Conservation (phyloP, 2,329 filamentous ascomycete genomes). For the Aspergillus intermedius region DNA sequence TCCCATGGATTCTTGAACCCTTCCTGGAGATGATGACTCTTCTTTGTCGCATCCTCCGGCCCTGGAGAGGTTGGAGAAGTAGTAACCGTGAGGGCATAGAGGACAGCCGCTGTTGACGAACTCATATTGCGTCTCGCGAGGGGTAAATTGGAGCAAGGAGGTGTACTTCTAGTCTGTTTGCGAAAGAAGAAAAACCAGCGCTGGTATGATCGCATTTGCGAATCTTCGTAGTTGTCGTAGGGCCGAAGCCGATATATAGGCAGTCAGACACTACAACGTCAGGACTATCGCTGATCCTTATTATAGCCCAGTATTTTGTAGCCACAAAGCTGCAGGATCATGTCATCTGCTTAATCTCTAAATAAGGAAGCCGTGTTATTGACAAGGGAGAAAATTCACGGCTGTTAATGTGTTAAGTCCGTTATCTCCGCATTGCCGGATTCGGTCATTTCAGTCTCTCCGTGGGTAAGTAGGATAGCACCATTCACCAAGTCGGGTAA, state of each 20-base stretch:
- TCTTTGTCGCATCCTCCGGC: slow-evolving; percentile 35
- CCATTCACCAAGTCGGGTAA: no score
- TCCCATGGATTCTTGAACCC: slow-evolving; percentile 42
- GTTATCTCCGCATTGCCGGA: slow-evolving; percentile 16
- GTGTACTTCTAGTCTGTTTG: slow-evolving; percentile 6
- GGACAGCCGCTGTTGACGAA: slow-evolving; percentile 29
- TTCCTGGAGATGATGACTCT: slow-evolving; percentile 33
- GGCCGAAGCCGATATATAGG: background rate
- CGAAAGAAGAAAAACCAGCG: slow-evolving; percentile 16
- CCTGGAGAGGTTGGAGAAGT: slow-evolving; percentile 24
- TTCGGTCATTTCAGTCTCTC: background rate
- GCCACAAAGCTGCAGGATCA: background rate
- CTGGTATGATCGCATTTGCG: slow-evolving; percentile 19
- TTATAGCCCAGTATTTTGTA: background rate
- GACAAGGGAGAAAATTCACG: slow-evolving; percentile 2
- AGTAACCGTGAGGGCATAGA: slow-evolving; percentile 39
- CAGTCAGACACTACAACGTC: background rate
- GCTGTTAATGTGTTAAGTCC: slow-evolving; percentile 8
- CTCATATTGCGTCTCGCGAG: slow-evolving; percentile 27
- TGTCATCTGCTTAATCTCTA: slow-evolving; percentile 1
- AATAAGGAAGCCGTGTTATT: slow-evolving; percentile 8
- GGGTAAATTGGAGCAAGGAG: slow-evolving; percentile 6
- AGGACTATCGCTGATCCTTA: background rate
- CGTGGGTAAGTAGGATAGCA: background rate
- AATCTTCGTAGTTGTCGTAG: background rate